Evolutionary conservation across 2,329 filamentous ascomycete species (phyloP).

Genomic region (Fusarium clavum): DNA sequence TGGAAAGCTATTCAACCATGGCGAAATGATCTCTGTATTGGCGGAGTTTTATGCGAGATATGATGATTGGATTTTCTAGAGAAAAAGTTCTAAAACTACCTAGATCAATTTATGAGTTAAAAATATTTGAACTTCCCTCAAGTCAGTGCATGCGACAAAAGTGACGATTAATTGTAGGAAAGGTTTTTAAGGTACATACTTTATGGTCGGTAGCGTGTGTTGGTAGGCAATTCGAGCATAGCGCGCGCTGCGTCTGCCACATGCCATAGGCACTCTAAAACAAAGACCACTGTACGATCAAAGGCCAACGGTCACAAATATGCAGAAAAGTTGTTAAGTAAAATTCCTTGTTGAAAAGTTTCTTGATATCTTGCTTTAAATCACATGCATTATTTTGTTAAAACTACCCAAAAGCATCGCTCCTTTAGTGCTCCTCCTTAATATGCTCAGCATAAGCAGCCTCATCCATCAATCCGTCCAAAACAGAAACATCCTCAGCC

Average conservation of each 20-base stretch:
- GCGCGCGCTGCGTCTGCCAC: too few species aligned
- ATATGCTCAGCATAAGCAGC: constrained; percentile 67
- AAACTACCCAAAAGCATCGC: neutral
- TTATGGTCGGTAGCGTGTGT: too few species aligned
- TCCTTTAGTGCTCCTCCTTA: constrained; percentile 29
- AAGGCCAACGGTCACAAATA: too few species aligned
- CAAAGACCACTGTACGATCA: too few species aligned
- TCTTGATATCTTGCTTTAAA: constrained; percentile 38
- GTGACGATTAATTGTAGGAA: neutral
- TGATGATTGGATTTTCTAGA: constrained; percentile 20
- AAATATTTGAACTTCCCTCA: neutral
- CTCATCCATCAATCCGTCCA: constrained; percentile 76
- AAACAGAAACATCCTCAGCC: constrained; percentile 65
- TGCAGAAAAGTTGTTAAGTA: neutral
- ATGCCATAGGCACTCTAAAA: too few species aligned
- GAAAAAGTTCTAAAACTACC: constrained; percentile 17
- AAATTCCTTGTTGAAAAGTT: constrained; percentile 1
- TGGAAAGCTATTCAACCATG: constrained; percentile 38
- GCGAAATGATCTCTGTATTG: constrained; percentile 33
- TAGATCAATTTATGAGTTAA: constrained; percentile 13
- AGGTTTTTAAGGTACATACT: too few species aligned
- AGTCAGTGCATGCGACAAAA: neutral
- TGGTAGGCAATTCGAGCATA: too few species aligned
- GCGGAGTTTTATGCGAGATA: constrained; percentile 31
- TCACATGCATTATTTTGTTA: constrained; percentile 21